Evolutionary conservation across 306 rosid species (phyloP).

Genomic region (Cotoneaster glaucophyllus): DNA sequence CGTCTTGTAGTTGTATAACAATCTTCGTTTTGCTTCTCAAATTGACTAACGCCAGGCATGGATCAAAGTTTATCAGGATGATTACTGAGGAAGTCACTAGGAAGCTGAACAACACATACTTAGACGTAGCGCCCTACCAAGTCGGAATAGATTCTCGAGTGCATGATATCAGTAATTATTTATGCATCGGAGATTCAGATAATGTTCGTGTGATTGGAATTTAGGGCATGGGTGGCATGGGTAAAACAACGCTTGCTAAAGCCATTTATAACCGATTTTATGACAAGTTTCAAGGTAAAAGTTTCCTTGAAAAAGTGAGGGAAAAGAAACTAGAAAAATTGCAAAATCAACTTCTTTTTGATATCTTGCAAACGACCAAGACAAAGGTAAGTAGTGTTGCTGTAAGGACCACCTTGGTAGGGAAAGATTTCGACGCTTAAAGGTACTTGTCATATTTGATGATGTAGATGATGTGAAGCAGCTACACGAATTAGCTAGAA

Average conservation of each 20-base stretch:
- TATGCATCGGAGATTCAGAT: neutral
- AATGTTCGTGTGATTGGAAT: neutral
- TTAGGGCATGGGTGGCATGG: slow-evolving; percentile 17
- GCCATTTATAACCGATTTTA: slow-evolving; percentile 7
- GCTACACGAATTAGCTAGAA: neutral
- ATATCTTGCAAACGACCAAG: neutral
- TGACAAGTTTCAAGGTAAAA: neutral
- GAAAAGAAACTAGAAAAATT: neutral
- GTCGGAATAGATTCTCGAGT: neutral
- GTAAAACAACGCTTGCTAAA: slow-evolving; percentile 19
- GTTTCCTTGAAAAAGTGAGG: slow-evolving; percentile 13
- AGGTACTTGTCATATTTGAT: slow-evolving; percentile 13
- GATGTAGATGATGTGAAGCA: neutral
- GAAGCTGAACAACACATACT: neutral
- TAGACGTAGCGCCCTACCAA: neutral
- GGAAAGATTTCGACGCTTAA: neutral
- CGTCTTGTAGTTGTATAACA: too few relatives aligned
- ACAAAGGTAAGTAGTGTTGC: neutral
- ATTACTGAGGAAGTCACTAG: neutral
- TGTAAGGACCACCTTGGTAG: neutral
- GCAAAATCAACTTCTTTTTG: slow-evolving; percentile 15
- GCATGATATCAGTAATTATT: neutral
- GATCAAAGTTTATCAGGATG: neutral
- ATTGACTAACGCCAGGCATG: neutral
- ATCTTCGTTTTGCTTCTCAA: neutral